Percentiles rank a stretch among this genome's conserved stretches.
phyloP scores from a whole-genome alignment of 768 basidiomycete genomes.

The Serendipita sp. region DNA sequence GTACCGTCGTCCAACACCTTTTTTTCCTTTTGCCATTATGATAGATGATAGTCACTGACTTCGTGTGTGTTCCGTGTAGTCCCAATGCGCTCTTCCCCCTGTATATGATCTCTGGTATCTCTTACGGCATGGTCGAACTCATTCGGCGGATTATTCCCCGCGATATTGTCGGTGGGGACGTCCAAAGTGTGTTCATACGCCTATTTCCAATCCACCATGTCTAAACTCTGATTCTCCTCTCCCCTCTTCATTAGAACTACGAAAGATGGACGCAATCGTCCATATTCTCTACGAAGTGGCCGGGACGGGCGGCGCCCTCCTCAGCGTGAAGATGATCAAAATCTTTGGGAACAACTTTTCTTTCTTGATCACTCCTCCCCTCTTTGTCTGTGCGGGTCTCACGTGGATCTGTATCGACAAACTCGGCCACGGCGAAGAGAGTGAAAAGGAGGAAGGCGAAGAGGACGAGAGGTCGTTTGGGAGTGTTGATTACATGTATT shows the following conservation, averaged over 20 bases:
- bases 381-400: constrained; percentile 13
- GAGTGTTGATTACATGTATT: neutral
- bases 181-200: constrained; percentile 10
- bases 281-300: constrained; percentile 18
- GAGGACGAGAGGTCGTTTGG: neutral
- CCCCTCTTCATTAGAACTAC: neutral
- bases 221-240: neutral
- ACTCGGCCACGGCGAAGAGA: neutral
- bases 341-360: constrained; percentile 17
- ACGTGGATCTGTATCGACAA: constrained; percentile 12
- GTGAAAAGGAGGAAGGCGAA: neutral
- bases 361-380: constrained; percentile 13
- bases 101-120: constrained; percentile 16
- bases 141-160: constrained; percentile 17
- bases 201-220: neutral
- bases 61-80: neutral
- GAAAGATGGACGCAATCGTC: constrained; percentile 16
- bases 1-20: neutral
- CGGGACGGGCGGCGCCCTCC: constrained; percentile 18
- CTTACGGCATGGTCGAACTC: constrained; percentile 19
- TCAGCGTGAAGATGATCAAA: constrained; percentile 15
- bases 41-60: neutral
- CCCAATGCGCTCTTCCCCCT: constrained; percentile 11
- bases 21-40: neutral
- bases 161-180: constrained; percentile 16